These are phyloP conservation scores for Jackrogersella minutella DNA, from an alignment of 495 filamentous ascomycete species.

Conservation along the genomic window DNA sequence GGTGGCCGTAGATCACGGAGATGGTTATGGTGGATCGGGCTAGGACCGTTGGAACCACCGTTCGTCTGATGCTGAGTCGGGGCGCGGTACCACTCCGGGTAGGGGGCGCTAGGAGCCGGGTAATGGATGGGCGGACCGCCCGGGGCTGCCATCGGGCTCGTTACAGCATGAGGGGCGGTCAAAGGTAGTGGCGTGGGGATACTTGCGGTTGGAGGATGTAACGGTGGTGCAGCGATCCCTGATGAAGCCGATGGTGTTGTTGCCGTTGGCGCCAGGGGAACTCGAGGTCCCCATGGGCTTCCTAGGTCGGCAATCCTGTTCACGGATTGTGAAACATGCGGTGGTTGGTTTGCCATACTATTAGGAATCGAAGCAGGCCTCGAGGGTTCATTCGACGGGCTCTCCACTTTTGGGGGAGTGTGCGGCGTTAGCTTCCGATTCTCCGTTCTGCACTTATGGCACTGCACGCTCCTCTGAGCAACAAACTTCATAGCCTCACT, in stretches of 20 bases:
- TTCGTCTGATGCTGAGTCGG: conserved; percentile 53
- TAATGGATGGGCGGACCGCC: conserved; percentile 48
- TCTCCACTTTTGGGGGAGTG: conserved; percentile 40
- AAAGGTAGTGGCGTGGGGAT: conserved; percentile 39
- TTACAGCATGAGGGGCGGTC: conserved; percentile 30
- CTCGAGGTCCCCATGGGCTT: conserved; percentile 34
- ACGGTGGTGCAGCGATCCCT: conserved; percentile 25
- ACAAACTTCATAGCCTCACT: conserved; percentile 56
- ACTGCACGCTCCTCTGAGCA: conserved; percentile 61
- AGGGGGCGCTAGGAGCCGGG: conserved; percentile 47
- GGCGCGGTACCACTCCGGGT: conserved; percentile 45
- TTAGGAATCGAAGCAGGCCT: conserved; percentile 41
- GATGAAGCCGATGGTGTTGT: conserved; percentile 22
- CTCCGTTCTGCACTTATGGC: conserved; percentile 63
- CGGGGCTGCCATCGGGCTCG: conserved; percentile 42
- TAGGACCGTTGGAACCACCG: conserved; percentile 42
- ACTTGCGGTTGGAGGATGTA: conserved; percentile 31
- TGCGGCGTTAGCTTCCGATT: conserved; percentile 49
- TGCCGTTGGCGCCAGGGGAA: conserved; percentile 22
- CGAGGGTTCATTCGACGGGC: conserved; percentile 46
- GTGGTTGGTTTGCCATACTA: conserved; percentile 21
- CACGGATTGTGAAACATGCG: conserved; percentile 28
- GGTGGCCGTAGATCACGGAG: conserved; percentile 53
- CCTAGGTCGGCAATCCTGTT: conserved; percentile 36
- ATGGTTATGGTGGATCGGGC: conserved; percentile 51